Base-by-base conservation (phyloP, 2,329 filamentous ascomycete genomes). In the Fusarium siculi region DNA sequence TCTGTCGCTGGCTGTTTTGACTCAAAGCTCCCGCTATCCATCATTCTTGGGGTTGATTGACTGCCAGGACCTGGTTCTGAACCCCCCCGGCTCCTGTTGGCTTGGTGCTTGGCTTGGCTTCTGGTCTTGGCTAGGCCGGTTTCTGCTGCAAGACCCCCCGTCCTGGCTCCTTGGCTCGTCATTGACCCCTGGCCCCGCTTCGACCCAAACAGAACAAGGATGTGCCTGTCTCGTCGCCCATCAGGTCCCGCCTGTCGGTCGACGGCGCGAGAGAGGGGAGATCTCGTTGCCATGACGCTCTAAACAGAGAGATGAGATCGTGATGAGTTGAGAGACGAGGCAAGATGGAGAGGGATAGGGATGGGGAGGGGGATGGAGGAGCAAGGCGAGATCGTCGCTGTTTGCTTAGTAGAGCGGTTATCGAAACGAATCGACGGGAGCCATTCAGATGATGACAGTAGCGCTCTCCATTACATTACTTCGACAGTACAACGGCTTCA, bases 191-290 rank as follows among this genome's bases (percentile, higher is more conserved):
- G 65, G 25, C 59, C 53, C 67, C 53, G 66, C 66, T 53, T 57
- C 46, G 49, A 49, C 12, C 23, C 50, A 72, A 52, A 43, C 58
- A 36, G 30, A 49, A 23, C 68, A 68, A 36, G 69, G 69, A 44
- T 72, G 43, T 53, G 55, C 63, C 53, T 63, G 63, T 40, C 37
- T 44, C 19, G 34, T 62, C 21, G 32, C n/a, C 52, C 43, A 70
- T 65, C 65, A 72, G 57, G 68, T 60, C 68, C 69, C 68, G 57
- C 63, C 47, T 59, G 68, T 72, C 57, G 47, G 63, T 72, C 57
- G 69, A 72, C 68, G 49, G 54, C 68, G 57, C 46, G 53, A 72
- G 63, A 68, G 64, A 68, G 64, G 50, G 50, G 34, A 68, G 63
- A 68, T 71, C 68, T 72, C 39, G 63, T 37, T 58, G 63, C 63